Evolutionary conservation across 345 rosid species (phyloP).

Genomic region (Euclidium syriacum): DNA sequence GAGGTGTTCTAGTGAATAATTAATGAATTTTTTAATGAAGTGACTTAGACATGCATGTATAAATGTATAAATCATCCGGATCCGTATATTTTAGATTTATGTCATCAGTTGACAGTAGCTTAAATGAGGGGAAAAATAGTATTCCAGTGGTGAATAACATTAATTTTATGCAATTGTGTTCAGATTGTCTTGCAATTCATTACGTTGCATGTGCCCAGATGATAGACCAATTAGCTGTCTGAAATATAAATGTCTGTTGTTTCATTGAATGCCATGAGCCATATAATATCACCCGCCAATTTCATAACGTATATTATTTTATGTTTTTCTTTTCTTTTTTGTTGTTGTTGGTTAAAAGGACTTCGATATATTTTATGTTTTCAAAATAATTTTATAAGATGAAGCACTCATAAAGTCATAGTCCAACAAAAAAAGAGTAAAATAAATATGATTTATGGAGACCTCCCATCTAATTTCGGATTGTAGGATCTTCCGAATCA

Average conservation of each 20-base stretch:
- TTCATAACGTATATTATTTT: neutral
- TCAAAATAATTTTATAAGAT: neutral
- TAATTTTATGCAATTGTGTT: neutral
- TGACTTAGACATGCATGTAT: neutral
- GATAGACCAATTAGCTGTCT: conserved; percentile 17
- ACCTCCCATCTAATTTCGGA: neutral
- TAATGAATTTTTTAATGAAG: neutral
- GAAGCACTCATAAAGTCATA: conserved; percentile 8
- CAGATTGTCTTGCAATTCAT: neutral
- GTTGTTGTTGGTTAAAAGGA: no score
- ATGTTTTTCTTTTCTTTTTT: no score
- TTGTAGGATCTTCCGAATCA: conserved; percentile 18
- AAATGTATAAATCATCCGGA: neutral
- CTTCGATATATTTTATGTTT: no score
- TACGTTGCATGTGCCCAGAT: conserved; percentile 16
- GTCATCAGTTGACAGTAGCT: neutral
- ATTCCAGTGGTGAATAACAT: neutral
- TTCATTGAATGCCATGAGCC: conserved; percentile 14
- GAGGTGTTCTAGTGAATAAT: neutral
- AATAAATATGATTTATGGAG: neutral
- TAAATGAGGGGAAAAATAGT: neutral
- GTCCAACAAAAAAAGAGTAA: neutral
- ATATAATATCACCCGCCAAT: neutral
- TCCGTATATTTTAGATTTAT: neutral
- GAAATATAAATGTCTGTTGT: conserved; percentile 29